Evolutionary conservation across 2,329 filamentous ascomycete genomes (phyloP), one percentile per base, ranked within the genome.

Genomic region (Colletotrichum lupini): DNA sequence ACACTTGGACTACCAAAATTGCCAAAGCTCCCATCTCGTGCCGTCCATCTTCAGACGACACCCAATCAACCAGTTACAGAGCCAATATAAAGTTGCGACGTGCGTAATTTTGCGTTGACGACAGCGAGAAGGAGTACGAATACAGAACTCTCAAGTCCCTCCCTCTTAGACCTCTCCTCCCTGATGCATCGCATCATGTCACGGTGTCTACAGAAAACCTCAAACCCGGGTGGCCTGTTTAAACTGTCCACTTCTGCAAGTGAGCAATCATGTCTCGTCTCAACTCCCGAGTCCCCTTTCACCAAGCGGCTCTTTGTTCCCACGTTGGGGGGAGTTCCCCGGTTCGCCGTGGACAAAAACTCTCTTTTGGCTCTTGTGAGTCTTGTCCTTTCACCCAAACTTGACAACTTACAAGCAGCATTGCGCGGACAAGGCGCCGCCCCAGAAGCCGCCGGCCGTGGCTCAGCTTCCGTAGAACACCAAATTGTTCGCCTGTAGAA

Each of bases 11-110:
- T 30, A 37, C 24, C 26, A n/a, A 67, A 37, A n/a, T 8, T 55
- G 24, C 42, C 64, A 24, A 46, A 52, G 28, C 59, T 58, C 59
- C 60, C 52, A 9, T 11, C 16, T 52, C 37, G 22, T 22, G 52
- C 52, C 30, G 14, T 8, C n/a, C 28, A 35, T 53, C 53, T 72
- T 59, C 53, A 64, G 69, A 72, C 59, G 69, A 60, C 32, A 12
- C 16, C 46, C 52, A 59, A 72, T 72, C 65, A 64, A 64, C 69
- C 52, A 19, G 65, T 60, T 63, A 63, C 69, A 58, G 49, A 42
- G 52, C 22, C 28, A 26, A 58, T 35, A 59, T 63, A 28, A 59
- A 68, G 53, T 52, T 52, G 53, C 30, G 14, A 67, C 62, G 56
- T 61, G 68, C 22, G 55, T 55, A 32, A 68, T 53, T 58, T 63